phyloP scores from a whole-genome alignment of 1,139 yeast genomes.

The Suhomyces maxii region DNA sequence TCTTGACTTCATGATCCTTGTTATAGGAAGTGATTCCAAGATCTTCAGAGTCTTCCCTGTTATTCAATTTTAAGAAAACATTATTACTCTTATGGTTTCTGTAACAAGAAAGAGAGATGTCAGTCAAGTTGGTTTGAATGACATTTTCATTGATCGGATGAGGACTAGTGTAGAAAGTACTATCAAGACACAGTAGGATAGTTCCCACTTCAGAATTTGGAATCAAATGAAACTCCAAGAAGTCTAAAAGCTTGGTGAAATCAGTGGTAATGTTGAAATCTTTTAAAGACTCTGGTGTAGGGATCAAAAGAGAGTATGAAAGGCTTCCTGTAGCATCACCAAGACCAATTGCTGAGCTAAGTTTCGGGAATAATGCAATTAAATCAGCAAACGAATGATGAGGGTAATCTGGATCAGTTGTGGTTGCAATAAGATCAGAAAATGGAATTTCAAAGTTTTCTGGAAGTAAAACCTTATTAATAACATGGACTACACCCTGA shows the following conservation, averaged over 20 bases:
- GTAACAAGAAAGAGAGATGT: constrained; percentile 43
- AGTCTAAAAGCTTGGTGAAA: constrained; percentile 46
- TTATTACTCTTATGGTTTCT: constrained; percentile 41
- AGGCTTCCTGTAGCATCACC: constrained; percentile 20
- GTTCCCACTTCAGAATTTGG: constrained; percentile 49
- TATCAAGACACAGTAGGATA: constrained; percentile 35
- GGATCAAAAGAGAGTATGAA: constrained; percentile 73
- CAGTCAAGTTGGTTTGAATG: constrained; percentile 37
- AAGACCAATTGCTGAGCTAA: constrained; percentile 21
- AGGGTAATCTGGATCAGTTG: constrained; percentile 44
- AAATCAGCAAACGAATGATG: constrained; percentile 48
- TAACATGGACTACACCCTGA: constrained; percentile 84
- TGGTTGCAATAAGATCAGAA: constrained; percentile 51
- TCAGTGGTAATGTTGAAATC: constrained; percentile 53
- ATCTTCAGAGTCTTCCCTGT: constrained; percentile 16
- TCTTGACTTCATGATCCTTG: constrained; percentile 61
- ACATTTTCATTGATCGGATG: constrained; percentile 3
- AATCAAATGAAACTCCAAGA: constrained; percentile 69
- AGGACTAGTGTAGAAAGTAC: constrained; percentile 6
- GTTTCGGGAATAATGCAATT: constrained; percentile 37
- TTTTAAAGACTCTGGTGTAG: constrained; percentile 58
- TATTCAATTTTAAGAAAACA: constrained; percentile 30
- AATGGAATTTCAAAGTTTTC: constrained; percentile 53
- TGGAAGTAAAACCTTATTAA: constrained; percentile 61
- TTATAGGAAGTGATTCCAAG: constrained; percentile 48